Conservation (phyloP, 108 stramenopile species). For the Nitzschia putrida region DNA sequence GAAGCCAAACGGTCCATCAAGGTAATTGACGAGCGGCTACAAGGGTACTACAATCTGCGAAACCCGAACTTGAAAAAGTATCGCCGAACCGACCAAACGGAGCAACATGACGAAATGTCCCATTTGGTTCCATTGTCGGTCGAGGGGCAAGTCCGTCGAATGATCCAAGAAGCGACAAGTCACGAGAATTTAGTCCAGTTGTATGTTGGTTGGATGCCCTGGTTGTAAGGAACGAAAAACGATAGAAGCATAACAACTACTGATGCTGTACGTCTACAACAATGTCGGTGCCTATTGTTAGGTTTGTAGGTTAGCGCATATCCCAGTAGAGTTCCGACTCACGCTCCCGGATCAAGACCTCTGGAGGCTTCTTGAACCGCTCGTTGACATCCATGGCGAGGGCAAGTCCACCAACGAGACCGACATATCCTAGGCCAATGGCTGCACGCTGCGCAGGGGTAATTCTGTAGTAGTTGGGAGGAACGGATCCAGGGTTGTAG, state of each 20-base stretch:
- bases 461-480: slow-evolving; percentile 79
- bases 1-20: slow-evolving; percentile 63
- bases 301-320: slow-evolving; percentile 15
- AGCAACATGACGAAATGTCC: slow-evolving; percentile 55
- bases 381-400: slow-evolving; percentile 83
- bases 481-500: slow-evolving; percentile 63
- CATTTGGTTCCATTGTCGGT: slow-evolving; percentile 79
- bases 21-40: slow-evolving; percentile 79
- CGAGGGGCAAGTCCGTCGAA: slow-evolving; percentile 88
- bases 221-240: slow-evolving; percentile 45
- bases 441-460: slow-evolving; percentile 52
- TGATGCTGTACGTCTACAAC: too few relatives aligned
- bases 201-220: slow-evolving; percentile 92
- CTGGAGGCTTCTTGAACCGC: slow-evolving; percentile 73
- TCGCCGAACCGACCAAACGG: slow-evolving; percentile 44
- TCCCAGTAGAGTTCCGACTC: slow-evolving; percentile 36
- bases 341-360: slow-evolving; percentile 47
- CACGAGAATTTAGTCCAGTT: slow-evolving; percentile 85
- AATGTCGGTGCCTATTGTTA: not conserved
- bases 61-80: slow-evolving; percentile 80
- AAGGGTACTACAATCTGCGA: slow-evolving; percentile 83
- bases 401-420: slow-evolving; percentile 68
- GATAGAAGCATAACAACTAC: not conserved
- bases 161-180: slow-evolving; percentile 85
- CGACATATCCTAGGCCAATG: slow-evolving; percentile 79